Conservation (phyloP, 2,329 filamentous ascomycete genomes). For the Phaeomoniella chlamydospora region DNA sequence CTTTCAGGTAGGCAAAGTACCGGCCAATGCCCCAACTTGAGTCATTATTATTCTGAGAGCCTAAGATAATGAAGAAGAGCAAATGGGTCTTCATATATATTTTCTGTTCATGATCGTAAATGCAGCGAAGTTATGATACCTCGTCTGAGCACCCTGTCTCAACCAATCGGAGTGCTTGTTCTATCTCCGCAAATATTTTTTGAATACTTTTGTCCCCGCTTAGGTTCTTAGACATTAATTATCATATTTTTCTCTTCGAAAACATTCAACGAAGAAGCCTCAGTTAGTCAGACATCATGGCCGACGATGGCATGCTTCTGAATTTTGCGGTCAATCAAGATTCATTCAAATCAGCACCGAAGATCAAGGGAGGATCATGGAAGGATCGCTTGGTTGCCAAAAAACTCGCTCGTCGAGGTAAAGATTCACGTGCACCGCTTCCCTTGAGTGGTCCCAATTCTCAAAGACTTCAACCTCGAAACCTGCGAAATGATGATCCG, state of each 20-base stretch:
- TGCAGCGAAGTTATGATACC: conserved; percentile 6
- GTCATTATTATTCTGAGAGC: no score
- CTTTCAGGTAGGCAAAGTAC: no score
- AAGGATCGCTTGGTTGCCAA: conserved; percentile 73
- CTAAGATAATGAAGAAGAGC: no score
- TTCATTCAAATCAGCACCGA: conserved; percentile 37
- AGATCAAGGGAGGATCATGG: conserved; percentile 85
- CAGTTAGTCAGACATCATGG: conserved; percentile 43
- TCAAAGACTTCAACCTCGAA: background rate
- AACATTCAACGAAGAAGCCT: background rate
- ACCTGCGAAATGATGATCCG: background rate
- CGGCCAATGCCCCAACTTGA: no score
- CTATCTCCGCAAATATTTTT: background rate
- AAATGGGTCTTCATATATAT: no score
- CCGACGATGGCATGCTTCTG: conserved; percentile 85
- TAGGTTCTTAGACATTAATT: background rate
- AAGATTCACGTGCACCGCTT: conserved; percentile 7
- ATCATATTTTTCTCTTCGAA: background rate
- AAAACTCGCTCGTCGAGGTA: conserved; percentile 44
- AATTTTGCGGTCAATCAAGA: conserved; percentile 73
- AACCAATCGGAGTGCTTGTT: conserved; percentile 1
- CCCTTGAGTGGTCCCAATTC: background rate
- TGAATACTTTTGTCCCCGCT: background rate
- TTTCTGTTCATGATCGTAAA: conserved; percentile 8
- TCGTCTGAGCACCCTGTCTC: background rate